Evolutionary conservation across 305 asterid genomes (phyloP), one percentile per base, ranked within the genome.

Genomic region (Stenogyne calaminthoides): DNA sequence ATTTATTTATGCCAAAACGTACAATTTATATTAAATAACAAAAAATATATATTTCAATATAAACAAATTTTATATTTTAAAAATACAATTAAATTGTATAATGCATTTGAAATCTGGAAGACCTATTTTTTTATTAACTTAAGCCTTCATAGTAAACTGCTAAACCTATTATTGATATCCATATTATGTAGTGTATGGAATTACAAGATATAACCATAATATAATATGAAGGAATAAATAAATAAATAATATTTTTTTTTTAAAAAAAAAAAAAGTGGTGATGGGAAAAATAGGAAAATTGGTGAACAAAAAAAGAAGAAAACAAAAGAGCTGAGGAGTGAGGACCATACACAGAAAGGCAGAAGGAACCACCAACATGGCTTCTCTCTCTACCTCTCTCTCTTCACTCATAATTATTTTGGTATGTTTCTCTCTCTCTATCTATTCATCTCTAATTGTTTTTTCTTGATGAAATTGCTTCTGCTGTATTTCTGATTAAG

Each of bases 271-370:
- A 16, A 49, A 49, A 49, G 56, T 46, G 62, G 78, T 72, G 76
- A 71, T 70, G 78, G 55, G 40, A 75, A 71, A 80, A 74, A 77
- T 76, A 74, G 73, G 66, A 67, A 74, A 11, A 49, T 55, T 59
- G 74, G 59, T 14, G 58, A 67, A 70, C 54, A 57, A 71, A 52
- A 58, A 74, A 77, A 71, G 67, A 71, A 67, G 76, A 70, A 74
- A 80, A 77, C 80, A 74, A 82, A 77, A 71, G 81, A 82, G 84
- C 82, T 82, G 84, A 79, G 86, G 82, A 71, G 80, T 64, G 77
- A 81, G 82, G 72, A 79, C 84, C 82, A 71, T 56, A 70, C 80
- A 79, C 78, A 77, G 78, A 79, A 73, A 73, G 60, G 66, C 77
- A 72, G 78, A 72, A 68, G 76, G 79, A 76, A 79, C 86, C 80